Percentiles rank a stretch among this genome's conserved stretches.
These are phyloP conservation scores for Huntiella savannae DNA, from an alignment of 2,329 filamentous ascomycete species.

Conservation along the genomic window DNA sequence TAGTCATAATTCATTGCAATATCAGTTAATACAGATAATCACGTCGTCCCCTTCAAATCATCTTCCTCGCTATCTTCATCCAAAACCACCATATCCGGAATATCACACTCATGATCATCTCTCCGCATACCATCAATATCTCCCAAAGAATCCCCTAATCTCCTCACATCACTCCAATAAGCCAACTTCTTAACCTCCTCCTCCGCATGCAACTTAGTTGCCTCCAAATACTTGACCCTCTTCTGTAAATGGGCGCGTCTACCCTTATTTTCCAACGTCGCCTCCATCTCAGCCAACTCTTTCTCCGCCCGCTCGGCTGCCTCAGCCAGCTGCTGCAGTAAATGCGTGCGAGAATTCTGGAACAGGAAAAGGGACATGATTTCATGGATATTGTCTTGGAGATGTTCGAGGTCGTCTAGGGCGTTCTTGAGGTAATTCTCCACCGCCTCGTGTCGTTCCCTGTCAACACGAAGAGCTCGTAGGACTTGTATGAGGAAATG, in stretches of 20 bases:
- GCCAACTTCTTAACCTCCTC: slow-evolving; percentile 64
- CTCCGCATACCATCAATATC: slow-evolving; percentile 23
- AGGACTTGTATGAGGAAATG: slow-evolving; percentile 50
- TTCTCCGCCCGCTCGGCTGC: slow-evolving; percentile 31
- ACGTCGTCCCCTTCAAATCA: background rate
- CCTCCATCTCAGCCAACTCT: slow-evolving; percentile 23
- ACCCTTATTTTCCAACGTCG: slow-evolving; percentile 21
- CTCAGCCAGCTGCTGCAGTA: slow-evolving; percentile 52
- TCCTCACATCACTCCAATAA: slow-evolving; percentile 72
- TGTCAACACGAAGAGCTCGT: slow-evolving; percentile 56
- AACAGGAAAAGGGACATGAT: slow-evolving; percentile 81
- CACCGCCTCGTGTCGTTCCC: slow-evolving; percentile 75
- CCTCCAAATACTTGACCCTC: slow-evolving; percentile 49
- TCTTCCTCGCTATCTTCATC: background rate
- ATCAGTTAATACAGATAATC: no score
- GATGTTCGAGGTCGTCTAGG: slow-evolving; percentile 44
- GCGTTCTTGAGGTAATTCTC: slow-evolving; percentile 58
- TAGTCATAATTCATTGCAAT: no score
- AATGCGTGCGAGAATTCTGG: slow-evolving; percentile 62
- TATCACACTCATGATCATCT: slow-evolving; percentile 12
- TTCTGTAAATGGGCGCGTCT: slow-evolving; percentile 17
- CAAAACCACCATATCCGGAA: background rate
- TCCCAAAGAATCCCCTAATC: slow-evolving; percentile 36
- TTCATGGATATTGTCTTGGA: slow-evolving; percentile 60
- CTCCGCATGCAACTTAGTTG: slow-evolving; percentile 57